A percentile compares a stretch with the other conserved stretches of the same genome.
These are phyloP conservation scores for Hanseniaspora hatyaiensis DNA, from an alignment of 805 yeast genomes.

Conservation along the genomic window DNA sequence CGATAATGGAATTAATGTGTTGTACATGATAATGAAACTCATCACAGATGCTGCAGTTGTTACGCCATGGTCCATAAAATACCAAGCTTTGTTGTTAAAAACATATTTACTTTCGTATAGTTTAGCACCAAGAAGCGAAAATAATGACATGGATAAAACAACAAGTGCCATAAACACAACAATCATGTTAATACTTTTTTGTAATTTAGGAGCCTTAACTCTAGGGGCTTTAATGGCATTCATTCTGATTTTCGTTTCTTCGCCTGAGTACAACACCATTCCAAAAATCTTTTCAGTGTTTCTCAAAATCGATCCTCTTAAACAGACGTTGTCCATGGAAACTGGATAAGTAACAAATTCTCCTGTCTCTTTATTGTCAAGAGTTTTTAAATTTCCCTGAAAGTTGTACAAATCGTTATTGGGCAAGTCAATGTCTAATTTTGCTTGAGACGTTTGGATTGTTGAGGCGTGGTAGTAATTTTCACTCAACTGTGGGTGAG, in stretches of 20 bases:
- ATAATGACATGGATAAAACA: conserved; percentile 61
- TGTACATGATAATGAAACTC: conserved; percentile 96
- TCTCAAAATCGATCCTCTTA: conserved; percentile 81
- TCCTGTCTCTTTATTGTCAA: conserved; percentile 28
- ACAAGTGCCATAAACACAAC: conserved; percentile 79
- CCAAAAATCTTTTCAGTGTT: conserved; percentile 71
- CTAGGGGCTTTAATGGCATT: conserved; percentile 84
- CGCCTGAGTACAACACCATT: conserved; percentile 83
- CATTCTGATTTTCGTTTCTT: conserved; percentile 90
- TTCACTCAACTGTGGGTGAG: conserved; percentile 53
- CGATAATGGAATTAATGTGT: conserved; percentile 88
- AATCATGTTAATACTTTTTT: conserved; percentile 66
- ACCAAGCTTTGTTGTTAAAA: conserved; percentile 51
- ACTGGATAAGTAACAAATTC: conserved; percentile 43
- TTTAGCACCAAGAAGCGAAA: conserved; percentile 71
- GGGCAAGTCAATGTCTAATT: conserved; percentile 75
- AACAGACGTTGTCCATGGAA: conserved; percentile 70
- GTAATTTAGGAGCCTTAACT: conserved; percentile 86
- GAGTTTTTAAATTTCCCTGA: conserved; percentile 56
- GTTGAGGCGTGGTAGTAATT: conserved; percentile 40
- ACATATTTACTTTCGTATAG: conserved; percentile 34
- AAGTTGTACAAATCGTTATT: conserved; percentile 82
- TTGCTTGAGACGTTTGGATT: conserved; percentile 39
- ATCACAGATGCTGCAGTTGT: conserved; percentile 81
- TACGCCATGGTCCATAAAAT: conserved; percentile 56